Base-by-base conservation (phyloP, 2,329 filamentous ascomycete genomes). In the Colletotrichum sp. region DNA sequence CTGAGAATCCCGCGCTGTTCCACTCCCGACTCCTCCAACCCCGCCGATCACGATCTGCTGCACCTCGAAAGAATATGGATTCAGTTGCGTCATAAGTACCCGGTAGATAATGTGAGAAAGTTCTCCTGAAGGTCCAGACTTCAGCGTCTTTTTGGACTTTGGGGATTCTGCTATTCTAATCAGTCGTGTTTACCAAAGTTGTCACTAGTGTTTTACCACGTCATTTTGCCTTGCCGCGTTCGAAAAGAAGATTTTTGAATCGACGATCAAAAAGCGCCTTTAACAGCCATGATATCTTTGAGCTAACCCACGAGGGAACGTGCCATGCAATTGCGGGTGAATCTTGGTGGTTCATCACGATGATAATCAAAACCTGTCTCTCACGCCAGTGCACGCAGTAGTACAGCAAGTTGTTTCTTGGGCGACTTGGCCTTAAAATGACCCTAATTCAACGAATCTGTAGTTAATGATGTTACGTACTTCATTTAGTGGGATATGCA, bases 211-310 rank as follows among this genome's bases (percentile, higher is more conserved):
- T 57, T 27, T 57, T 57, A 57, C 8, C 12, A 25, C 6, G 25
- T 0, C 22, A 25, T 25, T 57, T 57, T 57, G 52, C 52, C 22
- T 29, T 57, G 12, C 25, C 1, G 7, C 52, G 13, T 11, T 57
- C 13, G 4, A 19, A 27, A 15, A 16, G 13, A 27, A 15, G 0
- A 8, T 9, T 7, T 15, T 9, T 27, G 52, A 15, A 57, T 57
- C 52, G 52, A 29, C 52, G 52, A 57, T 57, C 52, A 19, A 3
- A 1, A 3, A 6, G 52, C 22, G 0, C 8, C 52, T 49, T 49
- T 0, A 0, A 4, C 5, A 19, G 19, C 9, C 22, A 25, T 0
- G 22, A 11, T 11, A 19, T 29, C 2, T 27, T 57, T 2, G 1
- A 8, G 22, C 0, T 25, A 0, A 29, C 5, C 13, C 15, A 29